Conservation (phyloP, 176 grass and related monocot genomes). For the Coix lacrymajobi region DNA sequence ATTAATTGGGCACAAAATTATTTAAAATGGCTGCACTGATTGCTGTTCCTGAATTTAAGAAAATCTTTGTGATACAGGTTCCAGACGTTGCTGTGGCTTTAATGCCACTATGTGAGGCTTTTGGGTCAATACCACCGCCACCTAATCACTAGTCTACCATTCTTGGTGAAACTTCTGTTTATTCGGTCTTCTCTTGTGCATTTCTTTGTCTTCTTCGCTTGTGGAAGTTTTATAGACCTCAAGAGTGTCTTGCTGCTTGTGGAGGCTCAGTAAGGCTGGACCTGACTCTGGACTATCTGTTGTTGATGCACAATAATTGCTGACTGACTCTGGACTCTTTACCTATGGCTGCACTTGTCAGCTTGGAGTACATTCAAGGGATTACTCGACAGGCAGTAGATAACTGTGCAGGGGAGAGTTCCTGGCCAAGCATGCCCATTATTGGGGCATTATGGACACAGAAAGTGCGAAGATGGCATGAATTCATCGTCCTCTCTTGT, state of each 20-base stretch:
- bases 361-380: slow-evolving; percentile 70
- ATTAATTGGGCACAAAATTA: not conserved
- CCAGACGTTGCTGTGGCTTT: slow-evolving; percentile 86
- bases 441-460: slow-evolving; percentile 92
- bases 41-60: slow-evolving; percentile 23
- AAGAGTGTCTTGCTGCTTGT: slow-evolving; percentile 71
- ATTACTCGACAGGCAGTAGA: slow-evolving; percentile 81
- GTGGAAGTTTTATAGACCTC: slow-evolving; percentile 96
- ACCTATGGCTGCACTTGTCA: slow-evolving; percentile 93
- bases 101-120: slow-evolving; percentile 96
- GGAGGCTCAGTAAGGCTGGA: slow-evolving; percentile 71
- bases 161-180: slow-evolving; percentile 69
- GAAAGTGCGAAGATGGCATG: slow-evolving; percentile 86
- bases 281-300: slow-evolving; percentile 84
- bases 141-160: slow-evolving; percentile 58
- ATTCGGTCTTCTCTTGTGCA: slow-evolving; percentile 91
- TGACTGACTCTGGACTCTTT: no score
- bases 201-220: slow-evolving; percentile 96
- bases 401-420: slow-evolving; percentile 71
- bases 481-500: slow-evolving; percentile 89
- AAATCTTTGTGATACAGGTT: slow-evolving; percentile 44
- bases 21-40: not conserved
- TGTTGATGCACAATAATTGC: slow-evolving; percentile 89
- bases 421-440: slow-evolving; percentile 98
- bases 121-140: slow-evolving; percentile 77